Conservation (phyloP, 495 filamentous ascomycete genomes). For the Penicillium salamii region DNA sequence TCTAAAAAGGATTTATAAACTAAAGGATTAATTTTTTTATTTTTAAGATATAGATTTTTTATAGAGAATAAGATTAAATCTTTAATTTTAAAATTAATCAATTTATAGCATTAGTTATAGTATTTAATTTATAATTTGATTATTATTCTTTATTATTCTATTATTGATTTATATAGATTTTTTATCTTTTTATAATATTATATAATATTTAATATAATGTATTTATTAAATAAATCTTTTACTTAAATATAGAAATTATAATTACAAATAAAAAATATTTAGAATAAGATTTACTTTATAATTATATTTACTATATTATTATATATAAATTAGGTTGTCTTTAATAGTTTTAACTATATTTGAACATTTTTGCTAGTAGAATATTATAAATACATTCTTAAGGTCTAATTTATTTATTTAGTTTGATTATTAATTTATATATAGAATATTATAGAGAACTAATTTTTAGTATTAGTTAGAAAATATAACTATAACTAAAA, state of each 20-base stretch:
- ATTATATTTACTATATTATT: not conserved
- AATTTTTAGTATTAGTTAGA: slow-evolving; percentile 1
- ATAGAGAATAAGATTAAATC: too few species aligned
- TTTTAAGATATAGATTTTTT: too few species aligned
- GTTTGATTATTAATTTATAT: slow-evolving; percentile 24
- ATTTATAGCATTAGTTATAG: not conserved
- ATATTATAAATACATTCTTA: slow-evolving; percentile 1
- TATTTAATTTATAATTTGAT: not conserved
- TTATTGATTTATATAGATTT: not conserved
- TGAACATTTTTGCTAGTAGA: slow-evolving; percentile 13
- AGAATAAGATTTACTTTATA: not conserved
- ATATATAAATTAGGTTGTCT: not conserved
- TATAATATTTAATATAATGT: not conserved
- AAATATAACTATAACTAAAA: slow-evolving; percentile 14
- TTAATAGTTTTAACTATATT: not conserved
- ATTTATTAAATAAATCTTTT: not conserved
- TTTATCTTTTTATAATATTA: not conserved
- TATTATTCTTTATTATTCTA: too few species aligned
- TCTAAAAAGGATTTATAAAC: too few species aligned
- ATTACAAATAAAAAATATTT: not conserved
- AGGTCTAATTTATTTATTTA: slow-evolving; percentile 7
- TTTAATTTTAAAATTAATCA: not conserved
- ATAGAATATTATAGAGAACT: slow-evolving; percentile 2
- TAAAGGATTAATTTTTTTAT: too few species aligned
- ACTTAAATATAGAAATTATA: not conserved